These are phyloP conservation scores for Neonectria neomacrospora DNA, from an alignment of 2,329 filamentous ascomycete genomes.

Conservation along the genomic window DNA sequence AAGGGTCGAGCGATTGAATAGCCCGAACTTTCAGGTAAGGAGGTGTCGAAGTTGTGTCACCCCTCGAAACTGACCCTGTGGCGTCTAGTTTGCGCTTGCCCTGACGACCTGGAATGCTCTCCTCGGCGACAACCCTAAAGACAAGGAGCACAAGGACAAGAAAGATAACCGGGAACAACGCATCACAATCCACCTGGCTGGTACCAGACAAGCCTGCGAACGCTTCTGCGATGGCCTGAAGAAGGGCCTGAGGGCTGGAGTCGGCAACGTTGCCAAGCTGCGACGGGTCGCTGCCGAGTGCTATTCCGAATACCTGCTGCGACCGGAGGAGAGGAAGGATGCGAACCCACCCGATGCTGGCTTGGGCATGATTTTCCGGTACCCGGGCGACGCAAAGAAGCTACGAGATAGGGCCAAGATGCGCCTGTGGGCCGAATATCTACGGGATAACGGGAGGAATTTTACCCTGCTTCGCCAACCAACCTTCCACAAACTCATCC, in stretches of 20 bases:
- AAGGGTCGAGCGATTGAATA: conserved; percentile 91
- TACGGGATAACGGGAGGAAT: conserved; percentile 94
- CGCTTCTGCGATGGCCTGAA: conserved; percentile 97
- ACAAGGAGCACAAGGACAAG: conserved; percentile 58
- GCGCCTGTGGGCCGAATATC: conserved; percentile 95
- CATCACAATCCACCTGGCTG: conserved; percentile 90
- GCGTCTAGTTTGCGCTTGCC: conserved; percentile 80
- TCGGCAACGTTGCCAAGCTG: conserved; percentile 88
- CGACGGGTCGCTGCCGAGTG: conserved; percentile 83
- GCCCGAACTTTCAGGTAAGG: conserved; percentile 80
- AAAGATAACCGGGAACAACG: conserved; percentile 74
- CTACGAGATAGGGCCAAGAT: conserved; percentile 96
- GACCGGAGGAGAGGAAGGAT: conserved; percentile 70
- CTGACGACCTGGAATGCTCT: conserved; percentile 94
- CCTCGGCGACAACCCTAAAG: conserved; percentile 65
- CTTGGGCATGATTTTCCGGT: conserved; percentile 90
- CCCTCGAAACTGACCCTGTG: conserved; percentile 15
- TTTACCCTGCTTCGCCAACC: conserved; percentile 92
- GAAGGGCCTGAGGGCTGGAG: conserved; percentile 84
- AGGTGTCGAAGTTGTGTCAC: conserved; percentile 14
- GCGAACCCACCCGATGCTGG: conserved; percentile 82
- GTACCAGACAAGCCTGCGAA: conserved; percentile 89
- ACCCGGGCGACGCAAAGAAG: conserved; percentile 94
- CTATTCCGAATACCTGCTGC: conserved; percentile 88
- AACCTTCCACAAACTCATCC: conserved; percentile 96